A percentile compares a stretch with the other conserved stretches of the same genome.
phyloP scores from a whole-genome alignment of 169 alveolate genomes.

The Babesia divergens region DNA sequence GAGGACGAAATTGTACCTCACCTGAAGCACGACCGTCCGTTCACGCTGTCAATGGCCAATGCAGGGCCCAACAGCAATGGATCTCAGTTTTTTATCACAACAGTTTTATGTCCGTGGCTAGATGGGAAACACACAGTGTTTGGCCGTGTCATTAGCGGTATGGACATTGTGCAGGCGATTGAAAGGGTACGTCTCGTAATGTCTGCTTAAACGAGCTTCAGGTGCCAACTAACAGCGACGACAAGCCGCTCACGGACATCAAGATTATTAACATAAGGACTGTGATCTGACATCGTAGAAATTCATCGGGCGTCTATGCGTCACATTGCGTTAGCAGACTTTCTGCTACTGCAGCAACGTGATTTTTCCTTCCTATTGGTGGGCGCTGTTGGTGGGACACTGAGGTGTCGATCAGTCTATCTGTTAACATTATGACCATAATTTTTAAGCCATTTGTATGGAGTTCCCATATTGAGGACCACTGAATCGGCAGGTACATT shows the following conservation, averaged over 20 bases:
- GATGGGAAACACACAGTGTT: conserved; percentile 98
- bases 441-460: too few species aligned
- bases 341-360: too few species aligned
- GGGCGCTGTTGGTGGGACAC: too few species aligned
- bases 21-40: conserved; percentile 92
- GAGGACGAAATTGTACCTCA: conserved; percentile 94
- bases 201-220: not conserved
- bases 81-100: conserved; percentile 96
- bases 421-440: too few species aligned
- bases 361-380: too few species aligned
- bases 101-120: conserved; percentile 95
- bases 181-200: conserved; percentile 75
- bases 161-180: conserved; percentile 88
- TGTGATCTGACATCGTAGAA: conserved; percentile 10
- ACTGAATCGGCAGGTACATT: too few species aligned
- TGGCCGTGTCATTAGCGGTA: conserved; percentile 94
- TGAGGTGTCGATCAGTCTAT: too few species aligned
- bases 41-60: conserved; percentile 97
- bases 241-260: conserved; percentile 72
- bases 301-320: too few species aligned
- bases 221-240: conserved; percentile 74
- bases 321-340: too few species aligned
- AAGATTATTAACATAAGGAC: conserved; percentile 68
- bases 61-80: conserved; percentile 98
- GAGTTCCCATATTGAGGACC: too few species aligned